Conservation (phyloP, 257 asterid species). For the Solanum peruvianum region DNA sequence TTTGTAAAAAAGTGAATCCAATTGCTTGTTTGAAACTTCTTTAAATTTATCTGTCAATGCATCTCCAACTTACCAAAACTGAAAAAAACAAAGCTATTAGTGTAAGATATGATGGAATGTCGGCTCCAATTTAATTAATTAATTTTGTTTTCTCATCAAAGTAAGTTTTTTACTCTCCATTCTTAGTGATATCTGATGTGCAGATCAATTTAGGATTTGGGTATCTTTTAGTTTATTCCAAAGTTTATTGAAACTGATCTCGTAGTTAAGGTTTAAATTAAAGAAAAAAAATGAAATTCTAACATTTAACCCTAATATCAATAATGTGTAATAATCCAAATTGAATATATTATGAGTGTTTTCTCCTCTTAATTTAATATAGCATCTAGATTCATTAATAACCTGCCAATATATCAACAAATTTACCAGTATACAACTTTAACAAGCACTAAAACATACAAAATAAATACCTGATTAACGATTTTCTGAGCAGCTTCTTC, state of each 20-base stretch:
- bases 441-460: not conserved
- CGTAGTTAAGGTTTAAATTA: not conserved
- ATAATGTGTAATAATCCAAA: not conserved
- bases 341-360: not conserved
- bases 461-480: conserved; percentile 51
- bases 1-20: not conserved
- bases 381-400: not conserved
- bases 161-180: not conserved
- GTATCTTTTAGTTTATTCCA: not conserved
- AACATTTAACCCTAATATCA: not conserved
- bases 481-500: conserved; percentile 51
- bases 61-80: not conserved
- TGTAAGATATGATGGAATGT: not conserved
- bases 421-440: not conserved
- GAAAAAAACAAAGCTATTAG: not conserved
- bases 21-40: not conserved
- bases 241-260: not conserved
- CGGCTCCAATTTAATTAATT: not conserved
- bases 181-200: not conserved
- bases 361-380: not conserved
- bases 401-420: not conserved
- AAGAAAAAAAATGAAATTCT: not conserved
- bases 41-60: not conserved
- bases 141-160: not conserved
- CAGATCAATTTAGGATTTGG: not conserved